A percentile compares a stretch with the other conserved stretches of the same genome.
phyloP scores from a whole-genome alignment of 2,329 filamentous ascomycete species.

The Fusarium sp. region DNA sequence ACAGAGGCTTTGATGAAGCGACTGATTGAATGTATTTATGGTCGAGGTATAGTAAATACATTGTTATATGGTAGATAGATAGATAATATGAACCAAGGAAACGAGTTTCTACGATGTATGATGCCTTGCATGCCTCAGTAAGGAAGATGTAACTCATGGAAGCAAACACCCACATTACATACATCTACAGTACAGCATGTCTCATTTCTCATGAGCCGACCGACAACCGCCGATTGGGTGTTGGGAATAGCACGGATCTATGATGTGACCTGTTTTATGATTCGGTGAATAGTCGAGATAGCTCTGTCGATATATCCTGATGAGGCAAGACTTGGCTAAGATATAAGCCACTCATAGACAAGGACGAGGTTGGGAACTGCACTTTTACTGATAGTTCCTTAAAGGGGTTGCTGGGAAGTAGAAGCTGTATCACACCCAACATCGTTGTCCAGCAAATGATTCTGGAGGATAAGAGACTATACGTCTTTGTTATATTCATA shows the following conservation, averaged over 20 bases:
- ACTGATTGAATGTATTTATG: slow-evolving; percentile 9
- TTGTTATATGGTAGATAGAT: slow-evolving; percentile 16
- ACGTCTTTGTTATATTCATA: neutral
- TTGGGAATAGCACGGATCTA: slow-evolving; percentile 6
- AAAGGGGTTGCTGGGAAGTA: neutral
- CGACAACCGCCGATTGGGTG: slow-evolving; percentile 26
- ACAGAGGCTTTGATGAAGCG: slow-evolving; percentile 18
- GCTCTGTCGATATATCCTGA: slow-evolving; percentile 20
- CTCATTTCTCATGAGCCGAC: slow-evolving; percentile 23
- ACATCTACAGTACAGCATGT: neutral
- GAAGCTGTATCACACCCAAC: neutral
- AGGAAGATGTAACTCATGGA: neutral
- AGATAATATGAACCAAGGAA: slow-evolving; percentile 11
- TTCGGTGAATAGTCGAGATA: slow-evolving; percentile 32
- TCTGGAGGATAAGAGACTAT: neutral
- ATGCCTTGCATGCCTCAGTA: too few species aligned
- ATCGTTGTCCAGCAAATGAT: neutral
- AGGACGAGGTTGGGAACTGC: slow-evolving; percentile 12
- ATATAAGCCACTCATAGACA: slow-evolving; percentile 32
- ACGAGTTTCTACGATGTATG: neutral
- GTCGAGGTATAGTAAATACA: neutral
- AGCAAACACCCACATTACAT: neutral
- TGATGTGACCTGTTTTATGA: slow-evolving; percentile 17
- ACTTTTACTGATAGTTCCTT: neutral
- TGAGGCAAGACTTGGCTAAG: slow-evolving; percentile 22